Base-by-base conservation (phyloP, 495 filamentous ascomycete genomes). In the Podospora appendiculata region DNA sequence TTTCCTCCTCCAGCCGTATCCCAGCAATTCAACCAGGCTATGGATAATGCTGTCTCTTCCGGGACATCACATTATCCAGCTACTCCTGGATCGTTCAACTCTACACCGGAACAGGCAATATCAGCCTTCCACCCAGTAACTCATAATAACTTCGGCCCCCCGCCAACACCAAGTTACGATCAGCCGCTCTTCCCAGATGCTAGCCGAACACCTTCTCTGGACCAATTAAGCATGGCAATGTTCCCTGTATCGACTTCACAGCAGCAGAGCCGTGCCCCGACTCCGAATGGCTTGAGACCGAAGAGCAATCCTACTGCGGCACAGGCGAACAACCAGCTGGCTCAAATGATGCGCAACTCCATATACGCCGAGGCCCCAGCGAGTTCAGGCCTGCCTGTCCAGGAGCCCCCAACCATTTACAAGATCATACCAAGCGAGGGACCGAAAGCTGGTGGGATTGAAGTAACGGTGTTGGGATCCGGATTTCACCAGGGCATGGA, bases 361-460 rank as follows among this genome's bases (percentile, higher is more conserved):
- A 9, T 2, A 34, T 67, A 60, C 53, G 0, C 39, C 41, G 41
- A 13, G 47, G 25, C 52, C 51, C 3, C 46, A 42, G 19, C 25
- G 5, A 25, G 25, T 25, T 25, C 25, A 25, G 25, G 25, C 25
- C 25, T 25, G 25, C 25, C 25, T 25, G 25, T 5, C 25, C 25
- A 25, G 25, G 25, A 25, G 25, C 25, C 25, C 25, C 25, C 25
- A 5, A 43, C 46, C 0, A 65, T 60, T n/a, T 50, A 56, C 60
- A 90, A 89, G 62, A 67, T 95, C 43, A 86, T 92, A 38, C 91
- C 91, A 1, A 73, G 76, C 35, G 86, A 94, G 65, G 92, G 91
- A 10, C 87, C 90, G 9, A 83, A 83, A 41, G 76, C 76, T 19
- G 92, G 92, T 51, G 89, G 90, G 11, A 86, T 87, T 34, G 90